Base-by-base conservation (phyloP, 2,329 filamentous ascomycete genomes). In the Microcera coccophila region DNA sequence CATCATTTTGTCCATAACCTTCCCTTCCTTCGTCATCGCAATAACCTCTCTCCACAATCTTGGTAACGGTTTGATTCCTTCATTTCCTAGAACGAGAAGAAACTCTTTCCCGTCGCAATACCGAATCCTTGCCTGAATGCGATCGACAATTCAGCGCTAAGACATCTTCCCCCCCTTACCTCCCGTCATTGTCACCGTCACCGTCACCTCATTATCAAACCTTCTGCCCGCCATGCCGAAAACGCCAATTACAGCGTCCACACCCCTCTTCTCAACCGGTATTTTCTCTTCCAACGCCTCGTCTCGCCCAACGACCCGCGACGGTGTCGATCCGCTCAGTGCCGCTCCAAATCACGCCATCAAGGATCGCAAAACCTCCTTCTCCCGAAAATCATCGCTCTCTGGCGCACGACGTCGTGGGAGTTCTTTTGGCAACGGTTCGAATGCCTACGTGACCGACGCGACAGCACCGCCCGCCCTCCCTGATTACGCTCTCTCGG, bases 311-410 rank as follows among this genome's bases (percentile, higher is more conserved):
- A 52, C 60, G 14, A 69, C 65, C 9, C 65, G 66, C 52, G 66
- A 67, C 48, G 64, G 44, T 33, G 46, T 61, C 39, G 50, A 55
- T 29, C 43, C 59, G 22, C 40, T 57, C 37, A 42, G 49, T 45
- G 46, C 51, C 49, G 36, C 52, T 53, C 32, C 55, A 21, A 63
- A 59, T 54, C 46, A 64, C 39, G 51, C 65, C 41, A 57, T 60
- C 61, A 70, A 75, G 60, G 72, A 74, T 52, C 70, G 75, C 64
- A 73, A 74, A 54, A 61, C 69, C 18, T 79, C 76, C 34, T 75
- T 78, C 57, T 66, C 69, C 42, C 76, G 75, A 53, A 79, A 76
- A 57, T 50, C 75, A 8, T 78, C 77, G 33, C 70, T 79, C 47
- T 72, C 73, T 31, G 69, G 67, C 50, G 68, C 71, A 18, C 67